A percentile compares a stretch with the other conserved stretches of the same genome.
Evolutionary conservation across 192 early-diverging fungal genomes (phyloP).

Genomic region (Podochytrium sp.): DNA sequence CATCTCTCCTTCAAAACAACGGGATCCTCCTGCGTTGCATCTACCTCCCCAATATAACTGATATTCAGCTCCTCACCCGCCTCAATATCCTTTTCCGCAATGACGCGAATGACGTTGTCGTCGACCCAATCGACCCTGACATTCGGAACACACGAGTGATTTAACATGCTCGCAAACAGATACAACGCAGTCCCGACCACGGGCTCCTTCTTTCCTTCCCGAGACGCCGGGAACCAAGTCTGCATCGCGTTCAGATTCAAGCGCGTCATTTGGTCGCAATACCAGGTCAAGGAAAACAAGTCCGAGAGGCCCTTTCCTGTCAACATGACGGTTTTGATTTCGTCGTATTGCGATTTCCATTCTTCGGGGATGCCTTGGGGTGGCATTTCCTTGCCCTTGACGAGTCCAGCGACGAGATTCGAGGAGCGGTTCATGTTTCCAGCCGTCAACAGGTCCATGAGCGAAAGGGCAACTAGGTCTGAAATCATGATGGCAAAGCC

Average conservation of each 20-base stretch:
- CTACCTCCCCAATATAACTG: not conserved
- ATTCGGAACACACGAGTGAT: constrained; percentile 23
- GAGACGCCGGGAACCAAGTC: not conserved
- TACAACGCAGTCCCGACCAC: constrained; percentile 9
- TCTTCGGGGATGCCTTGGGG: not conserved
- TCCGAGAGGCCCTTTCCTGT: constrained; percentile 12
- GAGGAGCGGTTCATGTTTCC: not conserved
- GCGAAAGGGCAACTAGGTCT: constrained; percentile 7
- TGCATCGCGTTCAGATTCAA: constrained; percentile 24
- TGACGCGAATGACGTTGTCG: not conserved
- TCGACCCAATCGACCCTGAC: constrained; percentile 18
- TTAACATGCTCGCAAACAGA: constrained; percentile 10
- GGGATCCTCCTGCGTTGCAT: not conserved
- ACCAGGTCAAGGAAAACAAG: constrained; percentile 25
- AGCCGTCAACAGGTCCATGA: constrained; percentile 18
- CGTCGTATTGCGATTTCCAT: constrained; percentile 12
- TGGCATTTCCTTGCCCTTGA: constrained; percentile 10
- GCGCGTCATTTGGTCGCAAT: constrained; percentile 21
- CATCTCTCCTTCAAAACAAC: not conserved
- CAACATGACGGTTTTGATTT: constrained; percentile 7
- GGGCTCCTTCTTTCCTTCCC: not conserved
- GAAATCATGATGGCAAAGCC: constrained; percentile 9
- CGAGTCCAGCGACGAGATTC: not conserved
- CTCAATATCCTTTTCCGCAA: constrained; percentile 18
- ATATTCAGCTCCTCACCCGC: constrained; percentile 18